A percentile compares a stretch with the other conserved stretches of the same genome.
These are phyloP conservation scores for Ophiostoma australiae DNA, from an alignment of 2,329 filamentous ascomycete species.

Conservation along the genomic window DNA sequence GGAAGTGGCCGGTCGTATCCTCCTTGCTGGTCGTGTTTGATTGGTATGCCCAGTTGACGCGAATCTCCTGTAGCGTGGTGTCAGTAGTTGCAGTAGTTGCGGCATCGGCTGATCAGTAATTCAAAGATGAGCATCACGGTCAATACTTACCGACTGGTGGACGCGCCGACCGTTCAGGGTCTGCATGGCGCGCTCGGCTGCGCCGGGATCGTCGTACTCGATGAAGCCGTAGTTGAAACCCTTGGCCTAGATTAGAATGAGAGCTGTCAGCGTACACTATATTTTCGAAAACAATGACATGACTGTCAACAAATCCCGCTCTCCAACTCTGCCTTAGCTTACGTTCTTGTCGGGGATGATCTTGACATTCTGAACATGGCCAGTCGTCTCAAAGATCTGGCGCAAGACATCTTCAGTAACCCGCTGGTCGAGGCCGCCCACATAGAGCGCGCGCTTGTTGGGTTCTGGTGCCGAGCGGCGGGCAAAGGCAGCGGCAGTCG, in stretches of 20 bases:
- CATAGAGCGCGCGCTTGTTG: slow-evolving; percentile 95
- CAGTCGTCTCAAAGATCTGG: slow-evolving; percentile 98
- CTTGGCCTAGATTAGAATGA: slow-evolving; percentile 61
- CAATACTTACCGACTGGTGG: slow-evolving; percentile 76
- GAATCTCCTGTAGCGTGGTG: slow-evolving; percentile 69
- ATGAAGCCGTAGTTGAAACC: slow-evolving; percentile 99
- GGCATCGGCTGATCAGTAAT: background rate
- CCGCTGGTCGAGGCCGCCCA: slow-evolving; percentile 88
- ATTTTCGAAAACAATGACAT: background rate
- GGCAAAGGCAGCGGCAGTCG: slow-evolving; percentile 71
- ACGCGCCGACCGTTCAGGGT: slow-evolving; percentile 93
- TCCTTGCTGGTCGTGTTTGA: slow-evolving; percentile 92
- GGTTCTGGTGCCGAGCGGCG: slow-evolving; percentile 93
- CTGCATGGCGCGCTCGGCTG: slow-evolving; percentile 94
- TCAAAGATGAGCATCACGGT: background rate
- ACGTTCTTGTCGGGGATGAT: slow-evolving; percentile 99
- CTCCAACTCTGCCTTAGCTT: slow-evolving; percentile 41
- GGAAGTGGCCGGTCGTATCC: slow-evolving; percentile 96
- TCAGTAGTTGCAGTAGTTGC: background rate
- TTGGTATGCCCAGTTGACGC: slow-evolving; percentile 99
- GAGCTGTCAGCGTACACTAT: background rate
- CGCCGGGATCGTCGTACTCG: slow-evolving; percentile 95
- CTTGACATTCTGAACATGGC: slow-evolving; percentile 97
- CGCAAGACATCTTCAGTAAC: slow-evolving; percentile 94
- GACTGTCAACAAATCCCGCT: background rate